phyloP scores from a whole-genome alignment of 2,329 filamentous ascomycete species.

The Penicillium rolfsii region DNA sequence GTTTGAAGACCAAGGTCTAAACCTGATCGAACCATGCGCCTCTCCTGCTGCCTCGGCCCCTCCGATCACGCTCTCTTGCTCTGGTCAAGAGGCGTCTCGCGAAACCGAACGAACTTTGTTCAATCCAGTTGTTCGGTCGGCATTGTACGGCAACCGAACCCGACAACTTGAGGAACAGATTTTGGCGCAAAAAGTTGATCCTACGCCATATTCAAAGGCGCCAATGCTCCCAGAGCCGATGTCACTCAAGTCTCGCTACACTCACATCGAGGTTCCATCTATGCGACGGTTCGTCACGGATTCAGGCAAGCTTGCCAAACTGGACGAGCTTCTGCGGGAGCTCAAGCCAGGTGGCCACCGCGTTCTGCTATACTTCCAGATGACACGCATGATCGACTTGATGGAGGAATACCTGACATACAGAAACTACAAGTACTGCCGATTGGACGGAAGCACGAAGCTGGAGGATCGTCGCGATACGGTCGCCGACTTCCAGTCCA shows the following conservation, averaged over 20 bases:
- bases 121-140: conserved; percentile 73
- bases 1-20: conserved; percentile 72
- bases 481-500: conserved; percentile 92
- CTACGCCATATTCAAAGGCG: conserved; percentile 56
- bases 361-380: conserved; percentile 98
- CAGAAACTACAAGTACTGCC: conserved; percentile 98
- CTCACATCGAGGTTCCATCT: conserved; percentile 87
- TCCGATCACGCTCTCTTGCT: conserved; percentile 78
- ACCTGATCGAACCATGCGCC: conserved; percentile 78
- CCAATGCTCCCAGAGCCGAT: conserved; percentile 79
- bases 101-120: conserved; percentile 76
- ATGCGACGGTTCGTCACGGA: conserved; percentile 98
- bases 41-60: conserved; percentile 80
- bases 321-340: conserved; percentile 83
- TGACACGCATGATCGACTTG: conserved; percentile 99
- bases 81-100: conserved; percentile 63
- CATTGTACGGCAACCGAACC: conserved; percentile 67
- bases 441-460: conserved; percentile 94
- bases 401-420: conserved; percentile 99
- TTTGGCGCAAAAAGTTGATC: conserved; percentile 71
- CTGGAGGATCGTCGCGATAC: conserved; percentile 96
- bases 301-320: conserved; percentile 89
- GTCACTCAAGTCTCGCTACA: conserved; percentile 81
- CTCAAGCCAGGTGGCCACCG: conserved; percentile 92
- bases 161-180: conserved; percentile 71